Evolutionary conservation across 2,329 filamentous ascomycete genomes (phyloP), one percentile per base, ranked within the genome.

Genomic region (Epichloe bromicola): DNA sequence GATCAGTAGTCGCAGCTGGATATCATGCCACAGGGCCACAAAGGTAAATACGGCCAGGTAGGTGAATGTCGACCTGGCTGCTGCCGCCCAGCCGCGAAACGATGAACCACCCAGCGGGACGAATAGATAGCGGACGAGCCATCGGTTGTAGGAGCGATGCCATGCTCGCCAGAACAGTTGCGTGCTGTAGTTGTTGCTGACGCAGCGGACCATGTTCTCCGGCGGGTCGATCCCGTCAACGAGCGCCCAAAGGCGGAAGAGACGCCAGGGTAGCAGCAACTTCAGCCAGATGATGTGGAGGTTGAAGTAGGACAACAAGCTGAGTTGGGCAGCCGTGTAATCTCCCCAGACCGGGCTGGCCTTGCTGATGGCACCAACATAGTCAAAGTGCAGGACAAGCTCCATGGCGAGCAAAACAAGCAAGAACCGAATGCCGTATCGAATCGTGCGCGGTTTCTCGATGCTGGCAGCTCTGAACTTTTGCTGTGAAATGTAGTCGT

Each of bases 211-310:
- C 88, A 98, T 96, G 70, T 98, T 98, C 70, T 98, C 93, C 0
- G 93, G 91, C 0, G 93, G 88, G 63, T 98, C 93, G 58, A 98
- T 81, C 54, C 87, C 88, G 65, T 98, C 93, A 15, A 90, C 64
- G 4, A 98, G 77, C 0, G 88, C 77, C 93, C 93, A 98, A n/a
- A 98, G 80, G 4, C 94, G 86, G 78, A 97, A 97, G 66, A 97
- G 85, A n/a, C 93, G 86, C 90, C 91, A 98, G 1, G 93, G 93
- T 7, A 98, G 80, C 4, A 98, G 81, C 1, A 98, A 81, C 66
- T 98, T 98, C 45, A 98, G 77, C 94, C 94, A 98, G 66, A 98
- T 94, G 63, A 96, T 82, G 70, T 95, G 88, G 12, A 98, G 82
- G 67, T 96, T 96, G 74, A 97, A 94, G 72, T 86, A 96, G 38